Base-by-base conservation (phyloP, 169 alveolate species). In the Prorocentrum cordatum region DNA sequence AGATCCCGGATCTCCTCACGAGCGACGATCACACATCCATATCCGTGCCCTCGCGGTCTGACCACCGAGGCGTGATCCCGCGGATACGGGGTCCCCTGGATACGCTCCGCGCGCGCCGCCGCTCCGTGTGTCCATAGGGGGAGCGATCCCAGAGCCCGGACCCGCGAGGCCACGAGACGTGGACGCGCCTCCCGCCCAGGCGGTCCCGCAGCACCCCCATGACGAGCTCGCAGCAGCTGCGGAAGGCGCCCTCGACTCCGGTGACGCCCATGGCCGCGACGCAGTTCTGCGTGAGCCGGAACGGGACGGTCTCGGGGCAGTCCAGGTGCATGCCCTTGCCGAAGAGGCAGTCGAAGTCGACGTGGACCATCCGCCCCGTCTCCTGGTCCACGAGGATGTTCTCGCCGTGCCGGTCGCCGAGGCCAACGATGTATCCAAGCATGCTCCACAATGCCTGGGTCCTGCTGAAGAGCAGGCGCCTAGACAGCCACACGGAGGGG, bases 191-290 rank as follows among this genome's bases (percentile, higher is more conserved):
- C n/a, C n/a, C n/a, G n/a, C n/a, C n/a, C n/a, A n/a, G n/a, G n/a
- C n/a, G n/a, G n/a, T n/a, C n/a, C n/a, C n/a, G n/a, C n/a, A n/a
- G n/a, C n/a, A n/a, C n/a, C n/a, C n/a, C n/a, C n/a, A n/a, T n/a
- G n/a, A n/a, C n/a, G n/a, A n/a, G n/a, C n/a, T n/a, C n/a, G n/a
- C n/a, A n/a, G n/a, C n/a, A n/a, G n/a, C n/a, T n/a, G n/a, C 87
- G 54, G 72, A 35, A 77, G 67, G 38, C 33, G 39, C 87, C 87
- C 54, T 77, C 87, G 18, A 77, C 87, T 3, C 87, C 87, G 16
- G 87, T 77, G 87, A 77, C 47, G 27, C 87, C 87, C 87, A 77
- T 77, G 36, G 87, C 87, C 84, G 87, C 73, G 2, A 77, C 87
- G 42, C 87, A 77, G 33, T 77, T 77, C 42, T 77, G 87, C 61